Base-by-base conservation (phyloP, 2,329 filamentous ascomycete genomes). In the Talaromyces sp. region DNA sequence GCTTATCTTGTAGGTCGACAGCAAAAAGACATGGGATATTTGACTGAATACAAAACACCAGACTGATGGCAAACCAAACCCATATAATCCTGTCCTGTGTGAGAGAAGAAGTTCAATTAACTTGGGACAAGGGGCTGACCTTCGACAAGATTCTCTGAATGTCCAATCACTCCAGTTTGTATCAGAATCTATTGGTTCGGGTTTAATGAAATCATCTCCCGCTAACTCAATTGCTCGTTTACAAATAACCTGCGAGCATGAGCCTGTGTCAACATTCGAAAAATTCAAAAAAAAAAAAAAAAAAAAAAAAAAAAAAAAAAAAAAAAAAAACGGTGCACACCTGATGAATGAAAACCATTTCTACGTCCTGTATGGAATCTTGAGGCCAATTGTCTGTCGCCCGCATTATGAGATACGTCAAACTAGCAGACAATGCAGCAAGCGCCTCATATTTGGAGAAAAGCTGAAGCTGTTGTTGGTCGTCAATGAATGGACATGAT, bases 321-420 rank as follows among this genome's bases (percentile, higher is more conserved):
- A 35, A 35, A 29, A 17, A 29, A 27, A 9, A 9, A 19, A 9
- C 5, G 4, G 14, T 31, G 49, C 24, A 17, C 31, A 52, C 49
- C 49, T 52, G 49, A 52, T 52, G 49, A 3, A 52, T 52, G 19
- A 52, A 29, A 53, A 58, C 50, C 24, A 61, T 26, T 19, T 58
- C 59, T 17, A 58, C 31, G n/a, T 61, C 59, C 17, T 55, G n/a
- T 17, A 51, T n/a, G 8, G 56, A 49, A 9, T 58, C 41, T n/a
- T 43, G 56, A 13, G 21, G 29, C 31, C n/a, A 41, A 19, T 31
- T 52, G 7, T 58, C 59, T n/a, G 58, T 58, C 13, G 59, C 59
- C 14, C 59, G 59, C 59, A 61, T 61, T n/a, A 61, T 61, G 50
- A 61, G 24, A 51, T 58, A 61, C 52, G 58, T 24, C 19, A 61